Evolutionary conservation across 1,284 basidiomycete species (phyloP).

Genomic region (Polyporus tsugae): DNA sequence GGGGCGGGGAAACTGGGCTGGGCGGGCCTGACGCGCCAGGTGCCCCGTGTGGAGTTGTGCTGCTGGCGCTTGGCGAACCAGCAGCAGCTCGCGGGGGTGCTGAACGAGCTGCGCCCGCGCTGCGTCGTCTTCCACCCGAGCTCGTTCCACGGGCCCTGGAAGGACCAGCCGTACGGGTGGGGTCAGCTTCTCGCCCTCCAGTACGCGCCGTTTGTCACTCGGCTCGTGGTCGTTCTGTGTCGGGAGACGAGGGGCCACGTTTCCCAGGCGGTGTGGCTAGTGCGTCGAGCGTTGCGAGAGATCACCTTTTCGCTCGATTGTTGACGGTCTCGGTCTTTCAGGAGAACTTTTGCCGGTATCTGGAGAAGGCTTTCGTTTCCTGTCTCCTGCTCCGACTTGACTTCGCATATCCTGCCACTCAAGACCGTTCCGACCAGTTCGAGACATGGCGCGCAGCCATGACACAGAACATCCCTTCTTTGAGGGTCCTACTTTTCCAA

Average conservation of each 20-base stretch:
- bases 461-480: background rate
- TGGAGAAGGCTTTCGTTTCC: background rate
- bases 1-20: background rate
- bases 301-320: background rate
- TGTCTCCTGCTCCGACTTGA: background rate
- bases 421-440: background rate
- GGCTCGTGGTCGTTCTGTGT: background rate
- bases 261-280: background rate
- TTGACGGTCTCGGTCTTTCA: background rate
- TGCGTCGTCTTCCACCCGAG: constrained; percentile 1
- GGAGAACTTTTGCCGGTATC: background rate
- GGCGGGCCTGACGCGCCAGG: background rate
- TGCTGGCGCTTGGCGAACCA: background rate
- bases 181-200: background rate
- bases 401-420: background rate
- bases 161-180: background rate
- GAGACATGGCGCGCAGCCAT: background rate
- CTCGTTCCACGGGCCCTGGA: background rate
- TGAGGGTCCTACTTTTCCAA: background rate
- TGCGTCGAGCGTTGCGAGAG: background rate
- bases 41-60: background rate
- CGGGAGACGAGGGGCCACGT: background rate
- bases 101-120: background rate
- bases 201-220: background rate
- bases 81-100: background rate